These are phyloP conservation scores for Nakazawaea laoshanensis DNA, from an alignment of 805 yeast genomes.

Conservation along the genomic window DNA sequence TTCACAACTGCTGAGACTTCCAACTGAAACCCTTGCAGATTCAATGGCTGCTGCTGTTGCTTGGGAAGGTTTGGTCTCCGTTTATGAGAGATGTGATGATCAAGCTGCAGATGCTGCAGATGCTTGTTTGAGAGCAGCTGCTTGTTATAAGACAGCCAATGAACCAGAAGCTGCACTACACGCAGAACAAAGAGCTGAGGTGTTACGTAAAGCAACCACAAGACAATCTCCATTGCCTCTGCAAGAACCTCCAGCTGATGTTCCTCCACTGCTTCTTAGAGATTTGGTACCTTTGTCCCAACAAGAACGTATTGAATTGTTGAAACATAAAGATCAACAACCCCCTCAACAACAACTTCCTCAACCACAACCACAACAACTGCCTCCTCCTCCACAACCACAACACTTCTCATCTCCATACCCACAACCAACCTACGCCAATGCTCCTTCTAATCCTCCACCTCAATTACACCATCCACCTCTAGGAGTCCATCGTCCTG, in stretches of 20 bases:
- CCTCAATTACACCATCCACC: background rate
- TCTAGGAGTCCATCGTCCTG: background rate
- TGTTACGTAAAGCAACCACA: conserved; percentile 31
- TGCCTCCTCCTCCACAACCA: conserved; percentile 7
- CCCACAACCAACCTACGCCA: background rate
- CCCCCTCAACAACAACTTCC: conserved; percentile 1
- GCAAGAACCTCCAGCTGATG: conserved; percentile 36
- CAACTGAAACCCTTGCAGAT: conserved; percentile 27
- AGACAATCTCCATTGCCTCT: conserved; percentile 37
- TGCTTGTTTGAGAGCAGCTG: conserved; percentile 45
- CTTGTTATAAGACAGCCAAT: conserved; percentile 38
- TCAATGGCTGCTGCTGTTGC: conserved; percentile 40
- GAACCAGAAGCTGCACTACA: conserved; percentile 31
- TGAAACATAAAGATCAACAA: conserved; percentile 16
- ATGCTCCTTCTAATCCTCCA: too few relatives aligned
- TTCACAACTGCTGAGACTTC: conserved; percentile 52
- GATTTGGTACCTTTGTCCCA: conserved; percentile 35
- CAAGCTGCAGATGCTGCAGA: conserved; percentile 53
- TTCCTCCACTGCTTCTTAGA: conserved; percentile 32
- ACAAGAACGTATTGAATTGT: conserved; percentile 27
- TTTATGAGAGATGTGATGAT: conserved; percentile 55
- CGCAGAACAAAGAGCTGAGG: conserved; percentile 35
- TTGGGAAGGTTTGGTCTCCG: conserved; percentile 59
- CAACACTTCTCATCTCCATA: conserved; percentile 1
- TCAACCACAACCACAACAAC: conserved; percentile 4